Evolutionary conservation across 169 alveolate species (phyloP).

Genomic region (Cyclospora cayetanensis): DNA sequence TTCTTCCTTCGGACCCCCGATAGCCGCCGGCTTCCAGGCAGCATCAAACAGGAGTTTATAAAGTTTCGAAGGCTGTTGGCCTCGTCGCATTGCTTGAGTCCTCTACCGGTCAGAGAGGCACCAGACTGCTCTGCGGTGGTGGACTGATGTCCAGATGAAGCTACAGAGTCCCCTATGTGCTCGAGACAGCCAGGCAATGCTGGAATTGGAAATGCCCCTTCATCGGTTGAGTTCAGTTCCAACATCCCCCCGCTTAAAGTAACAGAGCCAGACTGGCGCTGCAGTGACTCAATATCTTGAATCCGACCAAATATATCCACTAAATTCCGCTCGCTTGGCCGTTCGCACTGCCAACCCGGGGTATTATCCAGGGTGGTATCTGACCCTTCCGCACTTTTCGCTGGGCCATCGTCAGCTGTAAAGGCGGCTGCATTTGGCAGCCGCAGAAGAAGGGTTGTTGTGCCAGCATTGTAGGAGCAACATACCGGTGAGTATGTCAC

Average conservation of each 20-base stretch:
- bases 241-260: not conserved
- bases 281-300: constrained; percentile 37
- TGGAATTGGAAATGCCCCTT: not conserved
- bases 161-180: constrained; percentile 25
- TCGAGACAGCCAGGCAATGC: not conserved
- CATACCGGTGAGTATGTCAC: constrained; percentile 70
- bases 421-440: constrained; percentile 42
- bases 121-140: constrained; percentile 48
- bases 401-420: not conserved
- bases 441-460: constrained; percentile 57
- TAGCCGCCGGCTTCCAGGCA: constrained; percentile 38
- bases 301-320: constrained; percentile 64
- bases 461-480: constrained; percentile 66
- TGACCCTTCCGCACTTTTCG: not conserved
- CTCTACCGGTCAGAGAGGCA: constrained; percentile 42
- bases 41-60: constrained; percentile 37
- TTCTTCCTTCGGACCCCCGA: constrained; percentile 50
- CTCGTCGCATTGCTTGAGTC: constrained; percentile 43
- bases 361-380: not conserved
- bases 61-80: constrained; percentile 49
- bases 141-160: not conserved
- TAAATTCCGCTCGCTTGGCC: constrained; percentile 47
- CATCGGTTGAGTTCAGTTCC: not conserved
- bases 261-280: constrained; percentile 34
- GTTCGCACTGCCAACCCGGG: constrained; percentile 12